A percentile compares a stretch with the other conserved stretches of the same genome.
phyloP scores from a whole-genome alignment of 1,284 basidiomycete genomes.

The Peniophora sp. region DNA sequence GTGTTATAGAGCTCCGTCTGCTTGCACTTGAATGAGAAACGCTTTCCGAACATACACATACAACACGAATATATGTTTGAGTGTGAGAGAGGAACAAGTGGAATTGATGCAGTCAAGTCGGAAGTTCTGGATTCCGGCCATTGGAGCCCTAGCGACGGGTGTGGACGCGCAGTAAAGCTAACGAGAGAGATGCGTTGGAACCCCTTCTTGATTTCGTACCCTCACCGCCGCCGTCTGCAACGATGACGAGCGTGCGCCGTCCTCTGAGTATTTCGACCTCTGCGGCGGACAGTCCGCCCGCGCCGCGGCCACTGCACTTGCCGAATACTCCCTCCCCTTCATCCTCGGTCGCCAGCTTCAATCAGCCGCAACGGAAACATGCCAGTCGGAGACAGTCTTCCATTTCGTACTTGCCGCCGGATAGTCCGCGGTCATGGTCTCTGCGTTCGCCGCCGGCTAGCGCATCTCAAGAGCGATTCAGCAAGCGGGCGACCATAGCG shows the following conservation, averaged over 20 bases:
- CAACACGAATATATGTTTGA: background rate
- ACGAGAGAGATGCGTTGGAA: too few species aligned
- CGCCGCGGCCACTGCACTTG: background rate
- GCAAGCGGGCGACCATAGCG: slow-evolving; percentile 3
- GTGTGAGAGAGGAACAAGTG: background rate
- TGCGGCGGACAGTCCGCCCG: background rate
- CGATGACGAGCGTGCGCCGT: too few species aligned
- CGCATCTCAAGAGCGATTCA: slow-evolving; percentile 2
- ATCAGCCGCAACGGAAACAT: background rate
- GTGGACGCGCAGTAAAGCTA: too few species aligned
- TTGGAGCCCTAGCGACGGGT: too few species aligned
- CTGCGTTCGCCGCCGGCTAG: slow-evolving; percentile 19
- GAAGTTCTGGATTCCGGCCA: too few species aligned
- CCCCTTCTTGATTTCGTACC: too few species aligned
- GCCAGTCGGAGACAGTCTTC: slow-evolving; percentile 46
- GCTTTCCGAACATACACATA: too few species aligned
- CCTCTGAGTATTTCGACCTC: background rate
- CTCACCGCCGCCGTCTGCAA: too few species aligned
- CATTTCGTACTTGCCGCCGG: slow-evolving; percentile 48
- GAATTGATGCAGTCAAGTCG: too few species aligned
- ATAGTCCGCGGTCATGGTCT: slow-evolving; percentile 21
- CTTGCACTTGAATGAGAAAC: too few species aligned
- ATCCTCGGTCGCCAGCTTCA: background rate
- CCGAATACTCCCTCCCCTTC: background rate
- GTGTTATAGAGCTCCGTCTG: too few species aligned